Evolutionary conservation across 2,329 filamentous ascomycete species (phyloP), one percentile per base, ranked within the genome.

Genomic region (Parafenestella ontariensis): DNA sequence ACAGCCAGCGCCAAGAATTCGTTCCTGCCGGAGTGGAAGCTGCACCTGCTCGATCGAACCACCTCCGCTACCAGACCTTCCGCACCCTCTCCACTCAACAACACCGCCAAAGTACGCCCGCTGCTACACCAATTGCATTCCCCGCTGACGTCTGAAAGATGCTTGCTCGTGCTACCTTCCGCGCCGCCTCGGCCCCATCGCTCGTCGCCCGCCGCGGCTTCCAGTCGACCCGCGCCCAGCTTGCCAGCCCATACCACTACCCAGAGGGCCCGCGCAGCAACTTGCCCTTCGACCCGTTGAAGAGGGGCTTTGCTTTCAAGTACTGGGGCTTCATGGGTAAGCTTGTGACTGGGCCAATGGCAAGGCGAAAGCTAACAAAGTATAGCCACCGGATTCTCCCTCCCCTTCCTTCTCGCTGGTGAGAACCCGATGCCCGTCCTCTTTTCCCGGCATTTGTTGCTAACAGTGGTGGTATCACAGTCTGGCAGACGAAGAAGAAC

Each of bases 241-340:
- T 96, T 77, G 86, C 84, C 71, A 96, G 91, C 77, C 93, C 93
- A 63, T 97, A 96, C 89, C 95, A 99, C 85, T 99, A 99, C 84
- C 89, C 94, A 70, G 94, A 98, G 84, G 95, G 94, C 65, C 91
- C 94, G 74, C 90, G 92, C 81, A 89, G 85, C 84, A 98, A 97
- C 86, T 81, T 99, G 66, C 95, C 95, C 66, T 99, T 99, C 88
- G 96, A 99, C 85, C 90, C 95, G 67, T 85, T 91, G 82, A 94
- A 88, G 76, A 91, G 88, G 81, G 90, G 85, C 82, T 99, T 99
- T 78, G 86, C 82, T 65, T 60, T 91, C 69, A 85, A 89, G 80
- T 99, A 90, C 88, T 96, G 92, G 89, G 76, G 76, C 61, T 95
- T 90, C 83, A 88, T 88, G 85, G 77, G 88, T 90, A 75, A 68